Percentiles rank a stretch among this genome's conserved stretches.
phyloP scores from a whole-genome alignment of 305 asterid species.

The Petunia hybrid region DNA sequence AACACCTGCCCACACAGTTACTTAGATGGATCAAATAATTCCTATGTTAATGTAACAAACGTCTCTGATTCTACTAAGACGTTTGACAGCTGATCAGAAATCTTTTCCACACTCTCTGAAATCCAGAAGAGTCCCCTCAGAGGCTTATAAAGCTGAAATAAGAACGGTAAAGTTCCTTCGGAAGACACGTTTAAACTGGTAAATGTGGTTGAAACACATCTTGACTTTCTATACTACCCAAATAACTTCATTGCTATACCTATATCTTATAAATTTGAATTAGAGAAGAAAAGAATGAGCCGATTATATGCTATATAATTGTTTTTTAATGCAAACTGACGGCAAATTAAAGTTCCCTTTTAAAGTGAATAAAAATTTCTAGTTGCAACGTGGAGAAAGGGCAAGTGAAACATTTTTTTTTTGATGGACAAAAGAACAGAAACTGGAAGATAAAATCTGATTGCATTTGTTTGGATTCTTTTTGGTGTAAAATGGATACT shows the following conservation, averaged over 20 bases:
- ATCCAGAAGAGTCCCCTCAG: not conserved
- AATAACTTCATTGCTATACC: too few relatives aligned
- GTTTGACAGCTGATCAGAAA: not conserved
- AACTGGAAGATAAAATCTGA: too few relatives aligned
- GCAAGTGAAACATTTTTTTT: not conserved
- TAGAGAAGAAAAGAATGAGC: not conserved
- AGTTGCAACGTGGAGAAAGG: not conserved
- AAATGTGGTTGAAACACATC: not conserved
- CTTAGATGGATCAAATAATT: not conserved
- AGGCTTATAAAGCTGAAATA: not conserved
- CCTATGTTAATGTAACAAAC: not conserved
- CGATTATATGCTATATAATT: slow-evolving; percentile 1
- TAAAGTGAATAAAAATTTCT: too few relatives aligned
- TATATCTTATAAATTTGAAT: not conserved
- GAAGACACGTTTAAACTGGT: slow-evolving; percentile 5
- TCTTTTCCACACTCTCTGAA: not conserved
- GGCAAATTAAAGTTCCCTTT: not conserved
- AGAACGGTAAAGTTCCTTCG: not conserved
- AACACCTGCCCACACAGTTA: slow-evolving; percentile 10
- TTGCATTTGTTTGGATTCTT: too few relatives aligned
- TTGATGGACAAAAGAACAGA: too few relatives aligned
- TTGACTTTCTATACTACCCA: too few relatives aligned
- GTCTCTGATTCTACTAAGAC: not conserved
- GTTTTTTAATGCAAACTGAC: not conserved
- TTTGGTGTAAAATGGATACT: too few relatives aligned